Percentiles rank a stretch among this genome's conserved stretches.
phyloP scores from a whole-genome alignment of 1,284 basidiomycete species.

The Boletellus sp. region DNA sequence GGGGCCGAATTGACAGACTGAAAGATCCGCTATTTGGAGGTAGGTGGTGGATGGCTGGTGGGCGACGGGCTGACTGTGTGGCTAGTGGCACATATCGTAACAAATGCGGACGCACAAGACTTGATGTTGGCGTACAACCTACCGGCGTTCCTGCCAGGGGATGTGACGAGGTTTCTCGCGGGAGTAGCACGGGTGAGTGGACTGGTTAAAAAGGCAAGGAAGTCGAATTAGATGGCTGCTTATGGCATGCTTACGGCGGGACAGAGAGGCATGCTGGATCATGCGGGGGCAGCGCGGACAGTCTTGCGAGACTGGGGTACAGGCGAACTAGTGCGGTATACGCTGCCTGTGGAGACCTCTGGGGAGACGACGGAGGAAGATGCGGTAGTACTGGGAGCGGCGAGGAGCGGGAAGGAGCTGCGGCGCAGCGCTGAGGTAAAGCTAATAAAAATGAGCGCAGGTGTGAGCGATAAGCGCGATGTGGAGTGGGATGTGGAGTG shows the following conservation, averaged over 20 bases:
- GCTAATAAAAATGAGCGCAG: slow-evolving; percentile 54
- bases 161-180: slow-evolving; percentile 75
- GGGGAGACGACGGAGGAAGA: slow-evolving; percentile 36
- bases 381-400: slow-evolving; percentile 43
- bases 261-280: slow-evolving; percentile 75
- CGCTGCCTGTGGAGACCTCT: slow-evolving; percentile 48
- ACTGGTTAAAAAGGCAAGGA: slow-evolving; percentile 75
- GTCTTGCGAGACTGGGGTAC: slow-evolving; percentile 89
- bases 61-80: slow-evolving; percentile 13
- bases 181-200: slow-evolving; percentile 79
- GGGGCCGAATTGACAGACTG: slow-evolving; percentile 84
- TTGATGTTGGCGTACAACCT: slow-evolving; percentile 87
- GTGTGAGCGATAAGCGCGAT: slow-evolving; percentile 51
- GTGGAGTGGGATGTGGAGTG: slow-evolving; percentile 56
- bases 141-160: slow-evolving; percentile 76
- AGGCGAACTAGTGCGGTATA: slow-evolving; percentile 79
- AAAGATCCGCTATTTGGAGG: slow-evolving; percentile 81
- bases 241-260: slow-evolving; percentile 11
- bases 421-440: slow-evolving; percentile 50
- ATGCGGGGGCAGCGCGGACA: slow-evolving; percentile 76
- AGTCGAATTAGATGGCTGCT: background rate
- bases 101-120: slow-evolving; percentile 73
- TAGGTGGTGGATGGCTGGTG: slow-evolving; percentile 29
- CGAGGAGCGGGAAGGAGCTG: slow-evolving; percentile 59
- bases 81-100: slow-evolving; percentile 72